Evolutionary conservation across 345 rosid genomes (phyloP), one percentile per base, ranked within the genome.

Genomic region (Cardamine occulta): DNA sequence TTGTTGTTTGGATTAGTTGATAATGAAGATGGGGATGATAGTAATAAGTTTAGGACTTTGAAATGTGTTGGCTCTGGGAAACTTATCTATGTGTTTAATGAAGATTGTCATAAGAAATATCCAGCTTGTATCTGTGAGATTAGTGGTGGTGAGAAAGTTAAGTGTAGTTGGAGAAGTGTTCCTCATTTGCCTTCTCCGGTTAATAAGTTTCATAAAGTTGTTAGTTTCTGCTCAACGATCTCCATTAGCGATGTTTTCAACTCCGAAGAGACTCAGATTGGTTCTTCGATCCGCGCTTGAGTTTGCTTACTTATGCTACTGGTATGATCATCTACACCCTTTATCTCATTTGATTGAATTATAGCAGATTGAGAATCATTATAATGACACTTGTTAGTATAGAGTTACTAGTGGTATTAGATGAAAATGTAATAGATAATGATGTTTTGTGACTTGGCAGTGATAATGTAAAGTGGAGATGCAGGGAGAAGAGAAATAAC

Each of bases 81-180:
- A 67, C 81, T 93, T 60, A 66, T 93, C 1, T 93, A 90, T 72
- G 93, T 93, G 39, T 89, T 90, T 68, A 88, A 89, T 44, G 92
- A 89, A 72, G 96, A 93, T 70, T 84, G 85, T 60, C 97, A 90
- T 73, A 84, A 84, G 75, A 89, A 82, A 35, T 93, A 86, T 80
- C 97, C 97, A n/a, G 91, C 98, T 81, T 93, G 96, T 74, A 72
- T 90, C 5, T 89, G 96, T 75, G 88, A 93, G 82, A 84, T 93
- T 24, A 51, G 32, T 44, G 66, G 76, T 42, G 71, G 78, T 4
- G 82, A 80, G 17, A 47, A 78, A 10, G 83, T 78, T 0, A 78
- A 68, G 14, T 86, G 86, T 65, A 80, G 82, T 59, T 90, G 98
- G 98, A 85, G 91, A 82, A 88, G 83, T 78, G 57, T 93, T 57